Conservation (phyloP, 495 filamentous ascomycete species). For the Podospora sp. region DNA sequence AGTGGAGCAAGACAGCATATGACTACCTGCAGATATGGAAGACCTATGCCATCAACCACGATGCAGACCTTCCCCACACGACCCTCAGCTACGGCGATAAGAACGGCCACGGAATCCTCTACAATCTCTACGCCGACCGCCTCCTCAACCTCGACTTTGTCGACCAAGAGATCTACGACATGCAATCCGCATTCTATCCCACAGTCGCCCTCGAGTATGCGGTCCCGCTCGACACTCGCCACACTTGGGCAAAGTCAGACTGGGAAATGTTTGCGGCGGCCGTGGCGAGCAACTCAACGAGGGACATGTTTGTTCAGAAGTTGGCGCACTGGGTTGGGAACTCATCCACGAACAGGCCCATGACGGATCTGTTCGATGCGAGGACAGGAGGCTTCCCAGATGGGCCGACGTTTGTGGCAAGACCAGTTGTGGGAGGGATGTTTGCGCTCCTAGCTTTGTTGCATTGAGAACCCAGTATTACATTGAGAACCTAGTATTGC, state of each 20-base stretch:
- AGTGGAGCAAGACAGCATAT: conserved; percentile 68
- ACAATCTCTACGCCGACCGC: conserved; percentile 83
- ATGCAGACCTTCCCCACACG: conserved; percentile 66
- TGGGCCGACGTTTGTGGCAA: conserved; percentile 69
- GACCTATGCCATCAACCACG: conserved; percentile 68
- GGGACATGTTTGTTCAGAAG: conserved; percentile 65
- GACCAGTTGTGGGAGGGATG: conserved; percentile 80
- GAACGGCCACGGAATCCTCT: conserved; percentile 66
- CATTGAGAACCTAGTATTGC: no score
- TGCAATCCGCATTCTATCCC: conserved; percentile 80
- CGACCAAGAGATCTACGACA: conserved; percentile 71
- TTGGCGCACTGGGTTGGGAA: conserved; percentile 77
- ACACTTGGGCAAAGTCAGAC: conserved; percentile 82
- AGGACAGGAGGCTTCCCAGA: conserved; percentile 58
- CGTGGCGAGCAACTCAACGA: conserved; percentile 61
- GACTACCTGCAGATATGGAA: conserved; percentile 80
- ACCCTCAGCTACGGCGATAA: conserved; percentile 62
- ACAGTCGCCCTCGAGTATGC: conserved; percentile 72
- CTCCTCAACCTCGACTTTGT: conserved; percentile 73
- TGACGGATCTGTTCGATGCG: conserved; percentile 82
- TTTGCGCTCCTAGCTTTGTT: conserved; percentile 76
- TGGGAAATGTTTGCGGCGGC: conserved; percentile 88
- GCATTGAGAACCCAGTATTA: background rate
- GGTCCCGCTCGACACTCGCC: conserved; percentile 81
- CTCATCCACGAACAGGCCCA: conserved; percentile 68